Percentiles rank a stretch among this genome's conserved stretches.
Conservation (phyloP, 176 grass and related monocot species). For the Luzula sylvatica region DNA sequence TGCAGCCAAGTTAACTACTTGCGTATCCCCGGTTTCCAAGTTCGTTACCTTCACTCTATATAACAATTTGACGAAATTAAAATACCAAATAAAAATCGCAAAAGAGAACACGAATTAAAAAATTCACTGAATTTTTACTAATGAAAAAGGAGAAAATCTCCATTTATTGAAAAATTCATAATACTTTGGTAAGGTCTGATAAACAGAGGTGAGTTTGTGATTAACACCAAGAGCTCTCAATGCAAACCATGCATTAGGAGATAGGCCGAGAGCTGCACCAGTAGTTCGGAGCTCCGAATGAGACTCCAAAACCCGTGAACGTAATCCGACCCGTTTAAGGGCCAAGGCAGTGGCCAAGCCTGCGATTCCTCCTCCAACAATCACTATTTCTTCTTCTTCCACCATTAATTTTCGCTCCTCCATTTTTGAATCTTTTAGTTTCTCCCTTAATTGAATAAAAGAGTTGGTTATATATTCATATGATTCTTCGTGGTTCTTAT, state of each 20-base stretch:
- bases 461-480: neutral
- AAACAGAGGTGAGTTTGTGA: slow-evolving; percentile 16
- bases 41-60: slow-evolving; percentile 29
- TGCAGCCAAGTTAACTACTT: slow-evolving; percentile 28
- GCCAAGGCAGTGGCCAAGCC: slow-evolving; percentile 44
- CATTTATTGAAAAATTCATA: too few species aligned
- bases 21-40: slow-evolving; percentile 34
- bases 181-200: neutral
- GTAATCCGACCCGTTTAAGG: slow-evolving; percentile 18
- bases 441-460: neutral
- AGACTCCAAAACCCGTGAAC: slow-evolving; percentile 37
- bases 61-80: neutral
- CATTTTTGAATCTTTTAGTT: neutral
- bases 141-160: too few species aligned
- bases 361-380: slow-evolving; percentile 47
- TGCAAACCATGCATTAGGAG: slow-evolving; percentile 48
- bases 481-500: neutral
- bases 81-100: neutral
- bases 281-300: slow-evolving; percentile 32
- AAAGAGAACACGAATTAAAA: too few species aligned
- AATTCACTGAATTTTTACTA: too few species aligned
- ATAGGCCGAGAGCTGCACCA: slow-evolving; percentile 33
- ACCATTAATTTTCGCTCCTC: neutral
- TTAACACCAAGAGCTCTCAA: slow-evolving; percentile 44
- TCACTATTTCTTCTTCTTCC: slow-evolving; percentile 30